Evolutionary conservation across 345 rosid species (phyloP).

Genomic region (Eucalyptus regnans): DNA sequence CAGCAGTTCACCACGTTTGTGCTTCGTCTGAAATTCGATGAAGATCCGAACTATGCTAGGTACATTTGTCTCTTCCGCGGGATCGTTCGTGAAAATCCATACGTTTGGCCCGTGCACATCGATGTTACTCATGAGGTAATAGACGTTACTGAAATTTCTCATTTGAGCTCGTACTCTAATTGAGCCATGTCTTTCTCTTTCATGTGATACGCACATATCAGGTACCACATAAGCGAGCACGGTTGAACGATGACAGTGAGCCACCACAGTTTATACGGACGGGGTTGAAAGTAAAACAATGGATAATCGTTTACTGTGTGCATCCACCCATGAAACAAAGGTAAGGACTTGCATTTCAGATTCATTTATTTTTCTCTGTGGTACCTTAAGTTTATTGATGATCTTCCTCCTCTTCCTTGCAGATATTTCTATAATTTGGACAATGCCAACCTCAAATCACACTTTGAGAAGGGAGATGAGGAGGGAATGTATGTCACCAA

Average conservation of each 20-base stretch:
- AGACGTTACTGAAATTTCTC: not conserved
- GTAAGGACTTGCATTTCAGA: not conserved
- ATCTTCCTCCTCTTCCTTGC: not conserved
- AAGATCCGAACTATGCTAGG: not conserved
- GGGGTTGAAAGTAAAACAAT: not conserved
- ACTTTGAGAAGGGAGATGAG: conserved; percentile 66
- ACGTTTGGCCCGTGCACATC: not conserved
- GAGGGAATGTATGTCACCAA: conserved; percentile 72
- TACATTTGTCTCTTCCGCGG: not conserved
- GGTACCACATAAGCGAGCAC: not conserved
- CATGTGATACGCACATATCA: not conserved
- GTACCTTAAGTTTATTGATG: not conserved
- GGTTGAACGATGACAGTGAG: not conserved
- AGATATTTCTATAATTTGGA: conserved; percentile 82
- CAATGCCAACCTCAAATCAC: conserved; percentile 55
- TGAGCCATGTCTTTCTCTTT: not conserved
- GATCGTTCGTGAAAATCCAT: not conserved
- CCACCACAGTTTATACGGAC: not conserved
- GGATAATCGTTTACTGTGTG: not conserved
- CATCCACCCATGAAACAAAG: conserved; percentile 1
- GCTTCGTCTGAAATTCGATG: not conserved
- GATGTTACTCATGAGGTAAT: not conserved
- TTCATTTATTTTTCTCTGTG: not conserved
- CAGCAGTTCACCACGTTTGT: not conserved
- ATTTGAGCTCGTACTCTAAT: not conserved